Evolutionary conservation across 2,329 filamentous ascomycete species (phyloP), one percentile per base, ranked within the genome.

Genomic region (Bipolaris victoriae): DNA sequence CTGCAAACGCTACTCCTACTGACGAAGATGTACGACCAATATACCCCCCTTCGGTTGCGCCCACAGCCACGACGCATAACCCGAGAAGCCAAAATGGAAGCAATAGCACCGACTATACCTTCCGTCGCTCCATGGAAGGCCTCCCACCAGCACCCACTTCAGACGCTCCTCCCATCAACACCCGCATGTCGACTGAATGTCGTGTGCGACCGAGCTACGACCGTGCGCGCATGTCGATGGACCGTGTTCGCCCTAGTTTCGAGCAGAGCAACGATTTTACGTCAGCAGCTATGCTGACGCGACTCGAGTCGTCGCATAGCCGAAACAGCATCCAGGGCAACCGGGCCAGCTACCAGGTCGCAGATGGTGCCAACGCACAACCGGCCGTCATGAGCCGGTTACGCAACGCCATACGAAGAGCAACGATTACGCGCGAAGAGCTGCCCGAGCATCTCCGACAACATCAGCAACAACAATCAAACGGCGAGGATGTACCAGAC

Each of bases 181-280:
- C 69, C 56, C 64, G 71, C 40, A 68, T 72, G 58, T 77, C 76
- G 22, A 67, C 66, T 6, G 67, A 68, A 24, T 60, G 51, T 33
- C 76, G 68, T 57, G 83, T 88, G 5, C 83, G 92, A 62, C 91
- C 91, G 39, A 96, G 91, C n/a, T 96, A 90, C 74, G 94, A 98
- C 71, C 86, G 93, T 53, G 86, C 96, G 68, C 85, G 93, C 48
- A 87, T 88, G 61, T 96, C 92, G 0, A 94, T 96, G 86, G 95
- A 98, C 71, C 87, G 89, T 24, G 86, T 91, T 16, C 84, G 92
- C 66, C 85, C 90, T 10, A 94, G 90, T 75, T 97, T 92, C 73
- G 94, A 97, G 77, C 87, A 87, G 36, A 95, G 89, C 75, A 90
- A 88, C 68, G 95, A 98, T 69, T 97, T 97, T 71, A 97, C 94